A percentile compares a stretch with the other conserved stretches of the same genome.
Evolutionary conservation across 2,329 filamentous ascomycete species (phyloP).

Genomic region (Peltaster fructicola): DNA sequence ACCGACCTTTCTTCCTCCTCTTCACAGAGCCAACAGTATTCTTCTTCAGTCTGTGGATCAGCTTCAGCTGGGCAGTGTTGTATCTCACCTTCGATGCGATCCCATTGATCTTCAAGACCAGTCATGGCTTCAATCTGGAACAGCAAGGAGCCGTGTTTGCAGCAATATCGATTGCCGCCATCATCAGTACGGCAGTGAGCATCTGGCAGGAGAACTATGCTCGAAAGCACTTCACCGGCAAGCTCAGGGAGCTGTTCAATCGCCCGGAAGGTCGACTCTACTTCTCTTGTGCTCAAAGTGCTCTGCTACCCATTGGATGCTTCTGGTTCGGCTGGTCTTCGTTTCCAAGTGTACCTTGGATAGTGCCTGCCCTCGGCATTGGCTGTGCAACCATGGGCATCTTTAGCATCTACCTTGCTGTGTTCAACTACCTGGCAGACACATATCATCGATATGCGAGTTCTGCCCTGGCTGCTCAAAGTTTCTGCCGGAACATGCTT

Average conservation of each 20-base stretch:
- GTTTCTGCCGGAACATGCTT: slow-evolving; percentile 68
- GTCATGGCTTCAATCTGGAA: slow-evolving; percentile 49
- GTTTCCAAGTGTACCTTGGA: slow-evolving; percentile 47
- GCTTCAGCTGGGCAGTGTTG: slow-evolving; percentile 77
- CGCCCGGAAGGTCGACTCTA: slow-evolving; percentile 66
- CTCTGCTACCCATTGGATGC: slow-evolving; percentile 59
- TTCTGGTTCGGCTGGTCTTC: slow-evolving; percentile 67
- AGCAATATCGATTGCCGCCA: slow-evolving; percentile 49
- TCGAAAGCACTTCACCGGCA: slow-evolving; percentile 7
- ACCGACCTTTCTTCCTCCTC: slow-evolving; percentile 61
- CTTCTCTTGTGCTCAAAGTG: slow-evolving; percentile 60
- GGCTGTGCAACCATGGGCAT: slow-evolving; percentile 69
- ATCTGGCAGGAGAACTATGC: slow-evolving; percentile 26
- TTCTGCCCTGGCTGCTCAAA: slow-evolving; percentile 72
- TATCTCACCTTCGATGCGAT: slow-evolving; percentile 73
- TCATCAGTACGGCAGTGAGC: slow-evolving; percentile 49
- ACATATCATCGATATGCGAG: slow-evolving; percentile 72
- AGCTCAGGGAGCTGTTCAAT: slow-evolving; percentile 21
- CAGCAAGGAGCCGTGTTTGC: slow-evolving; percentile 56
- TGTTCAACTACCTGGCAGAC: slow-evolving; percentile 87
- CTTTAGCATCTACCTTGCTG: slow-evolving; percentile 68
- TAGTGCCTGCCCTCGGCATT: slow-evolving; percentile 51
- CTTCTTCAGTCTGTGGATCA: slow-evolving; percentile 76
- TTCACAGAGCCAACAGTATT: slow-evolving; percentile 64
- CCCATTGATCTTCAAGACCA: slow-evolving; percentile 54